A percentile compares a stretch with the other conserved stretches of the same genome.
Conservation (phyloP, 2,329 filamentous ascomycete genomes). For the Penicillium decumbens region DNA sequence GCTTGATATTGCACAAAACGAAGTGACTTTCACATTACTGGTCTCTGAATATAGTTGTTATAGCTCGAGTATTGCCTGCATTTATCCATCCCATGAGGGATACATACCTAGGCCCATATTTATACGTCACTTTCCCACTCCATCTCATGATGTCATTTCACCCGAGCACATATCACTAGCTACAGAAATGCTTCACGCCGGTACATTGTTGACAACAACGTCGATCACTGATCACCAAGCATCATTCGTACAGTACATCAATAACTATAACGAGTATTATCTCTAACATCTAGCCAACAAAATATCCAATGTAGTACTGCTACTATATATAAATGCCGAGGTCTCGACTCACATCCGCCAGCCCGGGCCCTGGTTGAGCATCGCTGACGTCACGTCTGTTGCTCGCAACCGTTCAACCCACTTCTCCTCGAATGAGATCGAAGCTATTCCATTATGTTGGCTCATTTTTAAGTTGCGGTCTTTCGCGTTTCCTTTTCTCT, state of each 20-base stretch:
- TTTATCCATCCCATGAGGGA: not conserved
- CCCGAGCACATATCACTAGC: not conserved
- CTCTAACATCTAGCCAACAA: not conserved
- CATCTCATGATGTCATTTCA: slow-evolving; percentile 12
- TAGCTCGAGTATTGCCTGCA: not conserved
- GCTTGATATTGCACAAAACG: slow-evolving; percentile 9
- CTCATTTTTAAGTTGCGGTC: not conserved
- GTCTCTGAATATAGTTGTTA: not conserved
- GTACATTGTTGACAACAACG: not conserved
- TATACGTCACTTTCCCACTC: slow-evolving; percentile 1
- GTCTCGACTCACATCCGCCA: not conserved
- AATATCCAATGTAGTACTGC: too few species aligned
- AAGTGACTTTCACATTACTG: slow-evolving; percentile 3
- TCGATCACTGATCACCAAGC: not conserved
- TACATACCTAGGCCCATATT: not conserved
- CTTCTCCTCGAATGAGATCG: not conserved
- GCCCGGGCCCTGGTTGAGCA: not conserved
- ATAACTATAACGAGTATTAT: too few species aligned
- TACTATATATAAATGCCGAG: too few species aligned
- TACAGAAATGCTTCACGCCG: not conserved
- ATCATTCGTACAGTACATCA: not conserved
- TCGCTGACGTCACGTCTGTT: not conserved
- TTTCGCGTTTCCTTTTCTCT: not conserved
- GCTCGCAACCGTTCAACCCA: not conserved
- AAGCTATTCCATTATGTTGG: not conserved